Base-by-base conservation (phyloP, 495 filamentous ascomycete genomes). In the Neurospora sp. region DNA sequence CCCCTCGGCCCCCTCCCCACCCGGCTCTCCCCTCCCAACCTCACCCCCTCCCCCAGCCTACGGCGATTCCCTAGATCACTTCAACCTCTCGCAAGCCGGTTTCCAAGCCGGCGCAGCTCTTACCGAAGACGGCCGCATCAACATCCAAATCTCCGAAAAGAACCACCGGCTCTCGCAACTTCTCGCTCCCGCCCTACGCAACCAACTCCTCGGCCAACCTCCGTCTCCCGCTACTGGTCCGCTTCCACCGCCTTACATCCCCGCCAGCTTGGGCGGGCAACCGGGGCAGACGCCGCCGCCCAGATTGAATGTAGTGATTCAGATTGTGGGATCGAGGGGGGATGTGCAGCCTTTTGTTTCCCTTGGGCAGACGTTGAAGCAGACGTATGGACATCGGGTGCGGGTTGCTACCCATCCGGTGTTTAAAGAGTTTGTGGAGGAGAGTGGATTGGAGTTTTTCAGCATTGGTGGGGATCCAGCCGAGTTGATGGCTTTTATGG, bases 401-500 rank as follows among this genome's bases (percentile, higher is more conserved):
- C 83, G 91, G 7, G 82, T 93, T 16, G 91, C 91, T 2, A 92
- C 91, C 0, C 91, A 93, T 73, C 84, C 87, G 0, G 88, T 87
- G 3, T 93, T 93, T 74, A 85, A 87, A 69, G 81, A 89, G 18
- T 92, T 93, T 77, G 88, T 93, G 38, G 83, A 91, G 77, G 82
- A 89, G 59, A 88, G 89, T 70, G 87, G 86, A 0, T 83, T 91
- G 4, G 91, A 93, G 77, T 93, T 93, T 78, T 93, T 92, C 79
- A 85, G 85, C 72, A 87, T 93, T 41, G 91, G 91, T 5, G 91
- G 91, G 1, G 89, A 93, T 74, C 91, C 91, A 5, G 85, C 89
- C 1, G 89, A 93, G 80, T 78, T 93, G 41, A 93, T 93, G 91
- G 91, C 91, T 5, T 93, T 91, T 76, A 93, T 93, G 91, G 91